Evolutionary conservation across 805 yeast species (phyloP), one percentile per base, ranked within the genome.

Genomic region (Candida bentonensis): DNA sequence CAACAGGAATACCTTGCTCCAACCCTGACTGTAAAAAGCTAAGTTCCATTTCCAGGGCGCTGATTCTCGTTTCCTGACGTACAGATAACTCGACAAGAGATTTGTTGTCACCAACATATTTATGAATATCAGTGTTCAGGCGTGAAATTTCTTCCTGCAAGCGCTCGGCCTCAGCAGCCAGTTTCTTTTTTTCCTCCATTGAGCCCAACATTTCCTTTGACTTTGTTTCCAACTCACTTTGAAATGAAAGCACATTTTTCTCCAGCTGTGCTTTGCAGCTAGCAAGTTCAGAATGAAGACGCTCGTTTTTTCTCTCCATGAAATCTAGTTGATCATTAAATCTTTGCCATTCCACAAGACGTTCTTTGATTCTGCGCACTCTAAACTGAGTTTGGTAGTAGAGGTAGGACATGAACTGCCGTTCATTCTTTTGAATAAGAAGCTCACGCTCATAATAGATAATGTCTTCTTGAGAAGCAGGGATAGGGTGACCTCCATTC

Each of bases 401-500:
- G 51, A 76, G 54, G 56, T 73, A 78, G 42, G 69, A 66, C 2
- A 74, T 64, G 51, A 80, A 79, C 42, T 77, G 80, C 30, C 76
- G 61, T 54, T 79, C 86, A 55, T 79, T 80, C 43, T 69, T 69
- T 46, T 68, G 52, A 28, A 79, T 62, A 44, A 79, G 56, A 15
- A 78, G 60, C 52, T 80, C 84, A 45, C 84, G 63, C 44, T 73
- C 73, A 47, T 72, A 76, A 50, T 68, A 76, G 20, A 30, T n/a
- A 13, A 30, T 30, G n/a, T 30, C 36, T 30, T 30, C 36, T 5
- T 30, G 36, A 4, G 36, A 13, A 30, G 70, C 71, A 13, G 69
- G 41, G 0, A 63, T 54, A 3, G 58, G 59, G 1, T 23, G 42
- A 21, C 43, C 40, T 25, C 45, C 25, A 46, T 46, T 42, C 43